These are phyloP conservation scores for Musa schizocarpa DNA, from an alignment of 176 grass and related monocot species.

Conservation along the genomic window DNA sequence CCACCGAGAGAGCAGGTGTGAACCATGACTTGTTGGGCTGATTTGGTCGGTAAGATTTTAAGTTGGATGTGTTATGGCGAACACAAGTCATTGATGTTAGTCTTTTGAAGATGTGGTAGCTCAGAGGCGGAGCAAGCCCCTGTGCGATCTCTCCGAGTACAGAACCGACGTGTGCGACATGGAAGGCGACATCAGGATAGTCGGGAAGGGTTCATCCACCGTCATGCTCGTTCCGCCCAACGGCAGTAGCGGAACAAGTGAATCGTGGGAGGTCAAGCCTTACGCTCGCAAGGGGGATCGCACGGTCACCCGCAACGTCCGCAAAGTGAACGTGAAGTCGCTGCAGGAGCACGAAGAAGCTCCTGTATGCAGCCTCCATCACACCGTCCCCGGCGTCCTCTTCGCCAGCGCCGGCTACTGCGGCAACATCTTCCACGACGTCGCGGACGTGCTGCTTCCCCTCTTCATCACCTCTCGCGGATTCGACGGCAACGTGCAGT, in stretches of 20 bases:
- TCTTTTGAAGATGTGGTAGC: too few relatives aligned
- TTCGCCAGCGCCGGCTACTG: conserved; percentile 46
- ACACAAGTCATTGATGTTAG: too few relatives aligned
- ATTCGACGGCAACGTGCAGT: conserved; percentile 58
- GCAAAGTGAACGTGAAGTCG: conserved; percentile 32
- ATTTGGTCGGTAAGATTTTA: too few relatives aligned
- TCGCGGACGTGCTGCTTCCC: conserved; percentile 62
- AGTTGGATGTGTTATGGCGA: too few relatives aligned
- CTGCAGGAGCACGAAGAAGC: conserved; percentile 1
- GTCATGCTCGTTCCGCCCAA: conserved; percentile 7
- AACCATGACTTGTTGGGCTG: too few relatives aligned
- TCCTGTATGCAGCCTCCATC: conserved; percentile 40
- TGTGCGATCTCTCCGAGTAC: conserved; percentile 49
- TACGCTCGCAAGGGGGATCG: conserved; percentile 67
- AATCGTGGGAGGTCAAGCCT: conserved; percentile 56
- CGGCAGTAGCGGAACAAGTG: conserved; percentile 17
- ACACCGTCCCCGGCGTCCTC: conserved; percentile 39
- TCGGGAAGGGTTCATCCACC: conserved; percentile 29
- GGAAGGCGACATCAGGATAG: conserved; percentile 45
- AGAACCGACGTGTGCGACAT: conserved; percentile 54
- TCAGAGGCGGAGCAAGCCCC: conserved; percentile 11
- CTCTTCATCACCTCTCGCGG: conserved; percentile 52
- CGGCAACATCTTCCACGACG: conserved; percentile 59
- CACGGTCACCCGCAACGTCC: conserved; percentile 42
- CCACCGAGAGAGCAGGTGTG: too few relatives aligned